Base-by-base conservation (phyloP, 2,329 filamentous ascomycete genomes). In the Botrytis galanthina region DNA sequence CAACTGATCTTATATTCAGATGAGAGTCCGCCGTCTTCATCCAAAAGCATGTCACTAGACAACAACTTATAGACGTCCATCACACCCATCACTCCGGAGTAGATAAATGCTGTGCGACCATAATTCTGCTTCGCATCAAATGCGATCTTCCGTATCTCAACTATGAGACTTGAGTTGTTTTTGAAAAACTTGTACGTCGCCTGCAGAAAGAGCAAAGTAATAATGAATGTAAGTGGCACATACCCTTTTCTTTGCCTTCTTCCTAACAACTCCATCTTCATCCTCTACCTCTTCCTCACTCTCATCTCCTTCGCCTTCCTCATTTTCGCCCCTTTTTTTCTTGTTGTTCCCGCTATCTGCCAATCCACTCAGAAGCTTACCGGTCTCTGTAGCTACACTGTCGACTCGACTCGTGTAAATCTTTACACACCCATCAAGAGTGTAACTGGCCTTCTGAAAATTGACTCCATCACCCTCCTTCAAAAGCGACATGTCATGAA, bases 321-420 rank as follows among this genome's bases (percentile, higher is more conserved):
- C 89, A 35, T 89, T 90, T 16, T 88, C 89, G 1, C 86, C 89
- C 75, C 90, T 92, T 78, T 92, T 93, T 78, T 92, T 93, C 75
- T 90, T 93, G 75, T 88, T 93, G 80, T 86, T 86, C 16, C 91
- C 90, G 81, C 92, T 95, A 80, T 98, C 95, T 35, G 96, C 95
- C 75, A 99, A 85, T 73, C 96, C 96, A 83, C 95, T 98, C 57
- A 99, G 84, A 75, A 99, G 87, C 83, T 97, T 97, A 70, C 95
- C 95, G 0, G 96, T 99, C 83, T 99, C 96, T 1, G 95, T 98
- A 61, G 96, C 96, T 68, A 99, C 96, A 81, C 95, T 98, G 84
- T 99, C 96, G 68, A 99, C 95, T 86, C 96, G 89, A 85, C 95
- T 98, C 3, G 96, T 99, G 83, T 99, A 99, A 80, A 99, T 98